Evolutionary conservation across 108 stramenopile species (phyloP), one percentile per base, ranked within the genome.

Genomic region (Cyclotella kingstonii): DNA sequence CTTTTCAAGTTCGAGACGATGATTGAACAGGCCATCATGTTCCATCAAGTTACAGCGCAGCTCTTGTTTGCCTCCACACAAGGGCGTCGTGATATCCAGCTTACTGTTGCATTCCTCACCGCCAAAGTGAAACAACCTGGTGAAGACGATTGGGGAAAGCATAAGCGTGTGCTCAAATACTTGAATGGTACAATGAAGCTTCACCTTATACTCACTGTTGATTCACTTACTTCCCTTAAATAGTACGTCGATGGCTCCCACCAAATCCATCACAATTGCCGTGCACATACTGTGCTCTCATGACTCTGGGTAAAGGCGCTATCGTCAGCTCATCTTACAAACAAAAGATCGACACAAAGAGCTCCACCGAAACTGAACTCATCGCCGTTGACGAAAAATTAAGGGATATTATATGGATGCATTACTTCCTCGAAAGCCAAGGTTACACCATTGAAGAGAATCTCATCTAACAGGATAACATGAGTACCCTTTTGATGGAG

Each of bases 1-100:
- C 41, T 57, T n/a, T 57, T 57, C 8, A 23, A 1, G 22, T 57
- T 5, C 38, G 31, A 23, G 41, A 57, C n/a, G 7, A 57, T 9
- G 26, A 30, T 51, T 10, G 45, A 46, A 9, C 17, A 46, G 9
- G 18, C 18, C 11, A 2, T 10, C 11, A 10, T 18, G 9, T 46
- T 3, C 18, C 9, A 19, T 18, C 45, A 46, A 18, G 14, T 18
- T 10, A 22, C 23, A 22, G 45, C 45, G 5, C 45, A 46, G 23
- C 3, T 19, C 10, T 22, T 46, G 23, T 46, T 46, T 22, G 45
- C 23, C 10, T 18, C 19, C 23, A 46, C 21, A 10, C 9, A 4
- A 46, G 45, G 10, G 17, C 1, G 3, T 23, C 14, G 7, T 15
- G 28, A 30, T 9, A 27, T 27, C 26, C 49, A 51, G 17, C 28